Conservation (phyloP, 2,329 filamentous ascomycete species). For the Paraphaeosphaeria minitans region DNA sequence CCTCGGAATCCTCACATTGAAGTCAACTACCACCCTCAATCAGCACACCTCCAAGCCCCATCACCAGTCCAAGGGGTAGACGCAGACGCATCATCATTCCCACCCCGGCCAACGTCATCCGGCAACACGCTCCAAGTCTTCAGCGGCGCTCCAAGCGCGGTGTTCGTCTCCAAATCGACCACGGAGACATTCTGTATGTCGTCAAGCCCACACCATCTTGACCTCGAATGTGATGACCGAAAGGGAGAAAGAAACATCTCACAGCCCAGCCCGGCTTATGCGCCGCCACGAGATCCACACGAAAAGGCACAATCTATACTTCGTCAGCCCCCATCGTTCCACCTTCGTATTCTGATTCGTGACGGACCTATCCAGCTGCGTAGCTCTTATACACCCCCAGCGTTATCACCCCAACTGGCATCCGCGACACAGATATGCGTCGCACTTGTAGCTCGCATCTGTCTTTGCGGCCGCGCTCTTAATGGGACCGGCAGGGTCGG, state of each 20-base stretch:
- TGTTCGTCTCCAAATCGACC: slow-evolving; percentile 57
- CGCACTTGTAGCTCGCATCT: slow-evolving; percentile 38
- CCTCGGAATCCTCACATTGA: slow-evolving; percentile 56
- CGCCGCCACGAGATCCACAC: slow-evolving; percentile 51
- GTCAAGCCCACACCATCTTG: background rate
- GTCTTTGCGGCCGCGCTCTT: slow-evolving; percentile 2
- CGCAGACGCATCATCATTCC: slow-evolving; percentile 1
- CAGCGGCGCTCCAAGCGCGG: slow-evolving; percentile 47
- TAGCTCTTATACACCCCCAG: slow-evolving; percentile 54
- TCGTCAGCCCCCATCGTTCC: too few species aligned
- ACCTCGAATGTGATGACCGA: too few species aligned
- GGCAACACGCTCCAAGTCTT: slow-evolving; percentile 5
- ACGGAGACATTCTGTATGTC: slow-evolving; percentile 59
- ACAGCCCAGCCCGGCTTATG: slow-evolving; percentile 53
- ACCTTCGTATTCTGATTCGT: too few species aligned
- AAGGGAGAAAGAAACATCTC: background rate
- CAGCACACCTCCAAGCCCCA: background rate
- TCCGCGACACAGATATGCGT: slow-evolving; percentile 59
- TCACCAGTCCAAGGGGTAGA: background rate
- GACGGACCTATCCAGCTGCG: slow-evolving; percentile 46
- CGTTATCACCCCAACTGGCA: slow-evolving; percentile 61
- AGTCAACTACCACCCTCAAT: slow-evolving; percentile 28
- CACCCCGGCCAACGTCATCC: background rate
- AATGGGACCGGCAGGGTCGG: slow-evolving; percentile 6
- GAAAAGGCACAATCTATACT: slow-evolving; percentile 37